These are phyloP conservation scores for Colletotrichum costaricense DNA, from an alignment of 2,329 filamentous ascomycete genomes.

Conservation along the genomic window DNA sequence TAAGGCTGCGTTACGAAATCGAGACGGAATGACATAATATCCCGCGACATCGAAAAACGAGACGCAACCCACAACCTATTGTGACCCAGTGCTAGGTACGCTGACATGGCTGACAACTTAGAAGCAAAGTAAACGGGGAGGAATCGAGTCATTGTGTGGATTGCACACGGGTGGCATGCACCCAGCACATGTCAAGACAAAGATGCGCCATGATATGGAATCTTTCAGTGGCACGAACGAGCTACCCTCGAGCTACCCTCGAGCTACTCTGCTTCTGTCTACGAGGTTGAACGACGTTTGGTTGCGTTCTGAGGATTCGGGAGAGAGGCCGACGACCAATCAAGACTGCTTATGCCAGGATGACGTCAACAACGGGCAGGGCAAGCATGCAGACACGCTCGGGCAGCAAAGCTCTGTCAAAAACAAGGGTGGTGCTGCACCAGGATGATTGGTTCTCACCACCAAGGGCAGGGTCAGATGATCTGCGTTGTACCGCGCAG, in stretches of 20 bases:
- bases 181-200: conserved; percentile 23
- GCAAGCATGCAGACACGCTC: not conserved
- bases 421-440: not conserved
- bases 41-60: not conserved
- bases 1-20: not conserved
- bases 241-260: not conserved
- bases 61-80: not conserved
- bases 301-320: conserved; percentile 10
- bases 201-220: conserved; percentile 8
- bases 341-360: conserved; percentile 20
- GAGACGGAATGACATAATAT: conserved; percentile 28
- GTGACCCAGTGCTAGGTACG: not conserved
- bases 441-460: conserved; percentile 6
- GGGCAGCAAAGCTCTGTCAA: conserved; percentile 9
- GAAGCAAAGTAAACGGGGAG: not conserved
- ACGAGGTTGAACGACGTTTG: not conserved
- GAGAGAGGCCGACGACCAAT: not conserved
- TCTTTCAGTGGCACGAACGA: not conserved
- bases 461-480: conserved; percentile 21
- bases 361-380: conserved; percentile 15
- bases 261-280: not conserved
- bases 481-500: conserved; percentile 26
- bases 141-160: conserved; percentile 19
- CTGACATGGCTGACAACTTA: not conserved
- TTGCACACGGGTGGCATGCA: not conserved